Evolutionary conservation across 2,329 filamentous ascomycete species (phyloP).

Genomic region (Westerdykella ornata): DNA sequence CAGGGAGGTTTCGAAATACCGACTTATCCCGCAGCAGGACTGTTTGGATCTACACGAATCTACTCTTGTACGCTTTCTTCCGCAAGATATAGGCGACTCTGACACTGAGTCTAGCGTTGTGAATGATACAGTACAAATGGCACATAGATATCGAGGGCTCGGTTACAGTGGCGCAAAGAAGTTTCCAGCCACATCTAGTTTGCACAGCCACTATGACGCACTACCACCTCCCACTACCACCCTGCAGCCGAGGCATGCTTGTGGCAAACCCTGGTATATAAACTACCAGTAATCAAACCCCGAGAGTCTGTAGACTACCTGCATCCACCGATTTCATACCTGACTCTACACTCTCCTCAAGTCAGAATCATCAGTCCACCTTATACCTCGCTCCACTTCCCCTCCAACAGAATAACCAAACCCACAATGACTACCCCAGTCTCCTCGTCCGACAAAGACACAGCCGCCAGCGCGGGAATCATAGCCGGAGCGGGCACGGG

Average conservation of each 20-base stretch:
- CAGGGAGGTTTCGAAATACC: too few relatives aligned
- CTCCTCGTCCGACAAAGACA: slow-evolving; percentile 13
- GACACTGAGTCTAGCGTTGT: not conserved
- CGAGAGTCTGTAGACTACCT: not conserved
- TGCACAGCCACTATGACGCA: slow-evolving; percentile 27
- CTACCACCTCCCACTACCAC: not conserved
- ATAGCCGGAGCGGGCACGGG: slow-evolving; percentile 20
- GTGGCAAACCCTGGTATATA: slow-evolving; percentile 1
- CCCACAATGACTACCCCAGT: slow-evolving; percentile 24
- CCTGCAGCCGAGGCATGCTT: too few relatives aligned
- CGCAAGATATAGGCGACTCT: not conserved
- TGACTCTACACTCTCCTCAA: not conserved
- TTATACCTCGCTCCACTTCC: slow-evolving; percentile 1
- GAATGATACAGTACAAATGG: not conserved
- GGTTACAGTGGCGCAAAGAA: slow-evolving; percentile 6
- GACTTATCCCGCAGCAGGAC: too few relatives aligned
- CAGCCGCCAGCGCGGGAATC: slow-evolving; percentile 8
- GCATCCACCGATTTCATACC: not conserved
- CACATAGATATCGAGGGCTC: not conserved
- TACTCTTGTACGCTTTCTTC: too few relatives aligned
- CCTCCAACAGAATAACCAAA: not conserved
- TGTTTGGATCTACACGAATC: too few relatives aligned
- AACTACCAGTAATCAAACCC: not conserved
- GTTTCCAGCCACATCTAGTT: slow-evolving; percentile 17
- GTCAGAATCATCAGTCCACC: not conserved